A percentile compares a stretch with the other conserved stretches of the same genome.
Conservation (phyloP, 164 flowering plant genomes). For the Vitis rotundifolia region DNA sequence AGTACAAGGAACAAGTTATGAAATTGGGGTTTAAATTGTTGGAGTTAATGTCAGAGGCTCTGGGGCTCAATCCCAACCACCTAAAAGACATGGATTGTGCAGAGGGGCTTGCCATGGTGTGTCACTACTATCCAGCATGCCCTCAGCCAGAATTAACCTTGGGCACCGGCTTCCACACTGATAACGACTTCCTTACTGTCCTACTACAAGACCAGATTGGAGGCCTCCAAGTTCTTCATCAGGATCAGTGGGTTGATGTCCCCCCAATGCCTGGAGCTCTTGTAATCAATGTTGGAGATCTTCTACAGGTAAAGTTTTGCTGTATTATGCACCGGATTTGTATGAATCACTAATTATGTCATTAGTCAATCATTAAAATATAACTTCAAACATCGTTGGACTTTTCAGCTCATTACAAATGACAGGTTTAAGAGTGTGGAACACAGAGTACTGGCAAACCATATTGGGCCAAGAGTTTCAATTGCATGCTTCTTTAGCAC, state of each 20-base stretch:
- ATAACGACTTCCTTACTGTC: constrained; percentile 37
- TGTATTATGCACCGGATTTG: no score
- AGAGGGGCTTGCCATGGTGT: constrained; percentile 5
- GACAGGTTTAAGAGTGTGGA: constrained; percentile 32
- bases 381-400: no score
- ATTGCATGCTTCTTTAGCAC: constrained; percentile 29
- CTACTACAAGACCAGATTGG: constrained; percentile 48
- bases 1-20: constrained; percentile 18
- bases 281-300: constrained; percentile 42
- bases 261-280: constrained; percentile 36
- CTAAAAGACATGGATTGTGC: constrained; percentile 24
- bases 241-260: constrained; percentile 43
- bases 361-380: no score
- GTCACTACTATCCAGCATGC: constrained; percentile 51
- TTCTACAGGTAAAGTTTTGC: constrained; percentile 34
- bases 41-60: constrained; percentile 28
- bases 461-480: constrained; percentile 33
- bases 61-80: constrained; percentile 23
- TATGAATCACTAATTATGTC: no score
- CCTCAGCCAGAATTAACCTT: constrained; percentile 48
- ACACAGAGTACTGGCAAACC: constrained; percentile 36
- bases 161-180: constrained; percentile 39
- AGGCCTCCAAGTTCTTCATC: constrained; percentile 46
- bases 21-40: constrained; percentile 18
- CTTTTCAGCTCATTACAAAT: constrained; percentile 32